Evolutionary conservation across 495 filamentous ascomycete species (phyloP).

Genomic region (Penicillium robsamsonii): DNA sequence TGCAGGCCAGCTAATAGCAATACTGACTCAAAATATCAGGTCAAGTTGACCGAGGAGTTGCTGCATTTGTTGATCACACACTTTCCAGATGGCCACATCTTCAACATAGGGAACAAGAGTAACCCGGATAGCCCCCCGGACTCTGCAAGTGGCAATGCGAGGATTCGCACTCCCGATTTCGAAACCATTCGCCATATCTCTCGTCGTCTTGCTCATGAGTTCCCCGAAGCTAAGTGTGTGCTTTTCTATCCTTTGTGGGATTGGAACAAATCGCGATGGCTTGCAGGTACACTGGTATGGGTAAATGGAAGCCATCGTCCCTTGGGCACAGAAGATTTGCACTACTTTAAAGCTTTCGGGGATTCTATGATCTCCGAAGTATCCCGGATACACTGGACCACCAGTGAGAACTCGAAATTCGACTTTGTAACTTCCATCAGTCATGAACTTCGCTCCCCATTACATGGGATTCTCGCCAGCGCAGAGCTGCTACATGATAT

Average conservation of each 20-base stretch:
- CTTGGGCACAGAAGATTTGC: constrained; percentile 46
- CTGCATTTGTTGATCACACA: constrained; percentile 25
- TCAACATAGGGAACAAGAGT: constrained; percentile 17
- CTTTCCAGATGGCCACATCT: constrained; percentile 33
- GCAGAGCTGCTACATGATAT: constrained; percentile 63
- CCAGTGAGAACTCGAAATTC: constrained; percentile 57
- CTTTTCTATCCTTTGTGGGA: constrained; percentile 64
- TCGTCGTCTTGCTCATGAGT: constrained; percentile 15
- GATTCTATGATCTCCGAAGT: constrained; percentile 61
- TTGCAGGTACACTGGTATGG: constrained; percentile 59
- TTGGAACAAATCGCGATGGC: constrained; percentile 59
- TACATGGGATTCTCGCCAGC: constrained; percentile 66
- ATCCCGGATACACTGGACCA: constrained; percentile 48
- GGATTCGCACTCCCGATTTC: constrained; percentile 12
- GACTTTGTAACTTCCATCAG: constrained; percentile 71
- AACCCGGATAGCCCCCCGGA: neutral
- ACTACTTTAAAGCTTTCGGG: constrained; percentile 56
- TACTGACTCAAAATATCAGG: neutral
- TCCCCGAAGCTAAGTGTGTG: constrained; percentile 53
- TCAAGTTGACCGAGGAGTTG: constrained; percentile 20
- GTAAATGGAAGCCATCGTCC: constrained; percentile 45
- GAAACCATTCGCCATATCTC: neutral
- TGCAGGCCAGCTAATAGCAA: neutral
- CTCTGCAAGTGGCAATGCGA: constrained; percentile 2
- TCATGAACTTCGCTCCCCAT: constrained; percentile 69